Percentiles rank a stretch among this genome's conserved stretches.
Conservation (phyloP, 2,329 filamentous ascomycete genomes). For the Microascus cirrosus region DNA sequence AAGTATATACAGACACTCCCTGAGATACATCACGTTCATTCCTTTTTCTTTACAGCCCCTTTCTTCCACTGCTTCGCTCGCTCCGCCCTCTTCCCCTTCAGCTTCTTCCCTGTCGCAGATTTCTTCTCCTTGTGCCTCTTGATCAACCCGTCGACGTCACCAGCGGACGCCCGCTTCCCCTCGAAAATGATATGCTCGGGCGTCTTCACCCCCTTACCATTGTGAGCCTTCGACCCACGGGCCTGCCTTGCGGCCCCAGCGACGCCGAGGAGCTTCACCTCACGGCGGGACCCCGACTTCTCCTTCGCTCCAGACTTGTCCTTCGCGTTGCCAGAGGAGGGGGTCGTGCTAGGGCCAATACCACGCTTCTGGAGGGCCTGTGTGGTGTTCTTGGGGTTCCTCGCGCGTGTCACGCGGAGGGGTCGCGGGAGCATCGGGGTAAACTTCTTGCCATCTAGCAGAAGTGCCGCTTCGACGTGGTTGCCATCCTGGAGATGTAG, state of each 20-base stretch:
- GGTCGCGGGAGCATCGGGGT: constrained; percentile 86
- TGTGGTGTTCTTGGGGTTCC: constrained; percentile 53
- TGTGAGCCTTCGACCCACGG: constrained; percentile 17
- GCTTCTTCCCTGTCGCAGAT: constrained; percentile 21
- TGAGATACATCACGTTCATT: background rate
- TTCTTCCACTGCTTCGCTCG: constrained; percentile 34
- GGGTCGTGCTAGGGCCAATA: constrained; percentile 24
- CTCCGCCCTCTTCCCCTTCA: constrained; percentile 24
- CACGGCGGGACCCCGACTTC: constrained; percentile 61
- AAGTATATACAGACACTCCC: background rate
- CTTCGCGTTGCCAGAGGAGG: constrained; percentile 14
- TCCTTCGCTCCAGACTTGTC: constrained; percentile 63
- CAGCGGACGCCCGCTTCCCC: constrained; percentile 60
- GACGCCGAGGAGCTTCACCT: constrained; percentile 61
- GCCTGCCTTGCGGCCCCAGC: constrained; percentile 45
- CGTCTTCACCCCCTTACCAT: constrained; percentile 30
- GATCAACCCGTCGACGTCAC: constrained; percentile 49
- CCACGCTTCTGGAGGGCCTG: constrained; percentile 34
- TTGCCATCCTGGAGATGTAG: constrained; percentile 55
- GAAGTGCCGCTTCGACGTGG: constrained; percentile 78
- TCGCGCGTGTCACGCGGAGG: constrained; percentile 78
- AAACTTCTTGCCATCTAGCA: constrained; percentile 84
- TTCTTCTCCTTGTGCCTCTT: constrained; percentile 39
- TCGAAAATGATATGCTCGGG: constrained; percentile 72
- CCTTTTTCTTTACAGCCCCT: constrained; percentile 13